Base-by-base conservation (phyloP, 2,329 filamentous ascomycete genomes). In the Ascosphaera aggregata region DNA sequence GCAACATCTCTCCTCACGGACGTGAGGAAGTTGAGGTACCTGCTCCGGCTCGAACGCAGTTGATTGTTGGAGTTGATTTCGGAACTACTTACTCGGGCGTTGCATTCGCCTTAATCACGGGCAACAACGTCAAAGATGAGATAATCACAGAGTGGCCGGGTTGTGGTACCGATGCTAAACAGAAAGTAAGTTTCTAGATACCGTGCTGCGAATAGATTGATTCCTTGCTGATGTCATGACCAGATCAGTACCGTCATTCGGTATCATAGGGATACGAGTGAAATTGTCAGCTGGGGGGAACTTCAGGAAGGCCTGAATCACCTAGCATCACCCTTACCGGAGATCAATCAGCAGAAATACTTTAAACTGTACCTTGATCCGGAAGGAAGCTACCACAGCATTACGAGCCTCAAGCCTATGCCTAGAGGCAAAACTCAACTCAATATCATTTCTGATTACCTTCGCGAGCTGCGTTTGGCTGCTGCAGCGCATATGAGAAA, bases 111-210 rank as follows among this genome's bases (percentile, higher is more conserved):
- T 80, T 80, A 60, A 85, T 85, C 44, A 94, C 86, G 43, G 94
- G 94, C 62, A 92, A 86, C 49, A 85, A 94, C 59, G 84, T 85
- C 43, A 91, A 93, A 58, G 89, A 95, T 60, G 86, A 95, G 58
- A 95, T 95, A 51, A 98, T 98, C 51, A 91, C 86, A 45, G 89
- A 98, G 62, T 98, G 89, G 89, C 89, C 89, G 18, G 89, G 89
- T 49, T 85, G 89, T 27, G 89, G 89, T 48, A 94, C 89, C 41
- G 86, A 93, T 57, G 93, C 89, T 38, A 95, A 95, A 63, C 89
- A 98, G 63, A 98, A 98, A 77, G 86, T 92, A 57, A 44, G 44
- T 40, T 22, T 9, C 5, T 18, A 35, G 5, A 11, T 5, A 27
- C 11, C 22, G 22, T 5, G 22, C 22, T 7, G 11, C 11, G 22